Evolutionary conservation across 2,329 filamentous ascomycete genomes (phyloP), one percentile per base, ranked within the genome.

Genomic region (Aspergillus persii): DNA sequence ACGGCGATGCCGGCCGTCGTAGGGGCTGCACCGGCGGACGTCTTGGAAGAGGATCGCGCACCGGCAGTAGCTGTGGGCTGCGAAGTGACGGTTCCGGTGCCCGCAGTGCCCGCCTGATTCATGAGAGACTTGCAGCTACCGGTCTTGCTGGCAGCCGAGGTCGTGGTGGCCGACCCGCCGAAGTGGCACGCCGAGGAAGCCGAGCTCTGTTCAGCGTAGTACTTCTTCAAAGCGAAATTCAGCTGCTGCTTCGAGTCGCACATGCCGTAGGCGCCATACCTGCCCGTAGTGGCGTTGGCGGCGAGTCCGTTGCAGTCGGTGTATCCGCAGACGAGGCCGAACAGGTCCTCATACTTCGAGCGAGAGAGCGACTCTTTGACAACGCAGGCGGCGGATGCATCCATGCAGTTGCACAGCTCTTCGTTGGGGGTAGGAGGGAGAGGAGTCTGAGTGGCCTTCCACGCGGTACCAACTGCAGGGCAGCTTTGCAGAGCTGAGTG

Each of bases 391-490:
- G 95, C 79, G 49, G 86, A 86, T 61, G 84, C 81, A 74, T 84
- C 83, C 89, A 96, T 96, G 84, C 95, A 99, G 56, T 81, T 76
- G 83, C 94, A 98, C 47, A 96, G 86, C 50, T 84, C 70, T 53
- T 84, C 70, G 78, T 97, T 91, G 60, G 92, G 92, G 4, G 84
- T 86, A 4, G 93, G 94, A 27, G 94, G 95, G 23, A 98, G 89
- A 26, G 84, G 81, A 2, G 66, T 63, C 63, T 68, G 56, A 9
- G 84, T 81, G 54, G 91, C 89, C 63, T 82, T 78, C 94, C 95
- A 98, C 69, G 77, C 80, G 47, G 76, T 68, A 66, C 76, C 79
- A 55, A 87, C 77, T 8, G 79, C 78, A 15, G 94, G 94, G 85
- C 94, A 98, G 48, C 83, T 72, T 57, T 81, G 81, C 52, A 85